Conservation (phyloP, 495 filamentous ascomycete species). For the Podospora australis region DNA sequence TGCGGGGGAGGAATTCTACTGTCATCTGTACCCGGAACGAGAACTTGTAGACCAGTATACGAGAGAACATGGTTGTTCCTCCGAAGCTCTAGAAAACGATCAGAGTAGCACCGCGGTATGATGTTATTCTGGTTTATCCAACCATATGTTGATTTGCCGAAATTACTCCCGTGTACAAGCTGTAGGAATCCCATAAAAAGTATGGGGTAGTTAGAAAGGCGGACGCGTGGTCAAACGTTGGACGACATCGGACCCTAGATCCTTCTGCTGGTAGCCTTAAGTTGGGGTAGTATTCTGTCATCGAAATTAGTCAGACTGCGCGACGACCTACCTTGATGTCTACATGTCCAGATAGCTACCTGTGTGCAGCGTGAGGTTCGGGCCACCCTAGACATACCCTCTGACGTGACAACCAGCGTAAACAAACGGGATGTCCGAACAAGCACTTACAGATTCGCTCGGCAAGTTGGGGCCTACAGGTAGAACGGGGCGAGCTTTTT, state of each 20-base stretch:
- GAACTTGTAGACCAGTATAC: slow-evolving; percentile 24
- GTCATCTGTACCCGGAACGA: slow-evolving; percentile 37
- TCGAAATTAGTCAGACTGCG: too few relatives aligned
- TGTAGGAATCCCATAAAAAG: background rate
- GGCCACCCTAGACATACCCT: too few relatives aligned
- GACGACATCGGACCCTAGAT: slow-evolving; percentile 6
- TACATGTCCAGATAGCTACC: too few relatives aligned
- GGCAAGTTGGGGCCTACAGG: slow-evolving; percentile 15
- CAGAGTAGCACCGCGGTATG: too few relatives aligned
- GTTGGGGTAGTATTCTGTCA: slow-evolving; percentile 10
- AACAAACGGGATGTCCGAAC: background rate
- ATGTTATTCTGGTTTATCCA: slow-evolving; percentile 9
- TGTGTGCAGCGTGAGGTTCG: too few relatives aligned
- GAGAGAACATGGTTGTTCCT: slow-evolving; percentile 3
- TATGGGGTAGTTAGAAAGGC: background rate
- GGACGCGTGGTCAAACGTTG: background rate
- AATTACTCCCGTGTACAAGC: background rate
- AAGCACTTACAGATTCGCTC: background rate
- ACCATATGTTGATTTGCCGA: slow-evolving; percentile 22
- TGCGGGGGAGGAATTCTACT: slow-evolving; percentile 42
- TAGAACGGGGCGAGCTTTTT: slow-evolving; percentile 8
- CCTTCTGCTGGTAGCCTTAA: background rate
- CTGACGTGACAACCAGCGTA: background rate
- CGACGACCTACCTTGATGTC: too few relatives aligned
- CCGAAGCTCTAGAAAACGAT: too few relatives aligned